Conservation (phyloP, 1,139 yeast genomes). For the Barnettozyma hawaiiensis region DNA sequence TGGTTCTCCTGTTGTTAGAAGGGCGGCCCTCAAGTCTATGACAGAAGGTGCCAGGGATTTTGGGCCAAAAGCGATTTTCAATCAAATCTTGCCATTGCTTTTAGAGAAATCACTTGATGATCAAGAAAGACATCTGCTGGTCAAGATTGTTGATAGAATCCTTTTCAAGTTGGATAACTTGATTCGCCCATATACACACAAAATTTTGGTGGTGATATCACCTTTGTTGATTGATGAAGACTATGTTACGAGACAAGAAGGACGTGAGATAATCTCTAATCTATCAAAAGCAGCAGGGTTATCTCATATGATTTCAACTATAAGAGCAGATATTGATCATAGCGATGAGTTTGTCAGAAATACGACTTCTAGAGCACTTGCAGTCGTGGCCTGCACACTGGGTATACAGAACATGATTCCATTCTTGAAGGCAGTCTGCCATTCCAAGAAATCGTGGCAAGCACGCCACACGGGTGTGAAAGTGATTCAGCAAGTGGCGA, state of each 20-base stretch:
- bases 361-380: conserved; percentile 72
- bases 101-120: conserved; percentile 72
- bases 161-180: conserved; percentile 58
- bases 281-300: conserved; percentile 80
- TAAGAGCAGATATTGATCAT: conserved; percentile 80
- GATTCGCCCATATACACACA: conserved; percentile 69
- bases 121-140: conserved; percentile 76
- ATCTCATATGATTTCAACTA: conserved; percentile 65
- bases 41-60: conserved; percentile 58
- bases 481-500: conserved; percentile 70
- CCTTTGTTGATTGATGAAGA: conserved; percentile 84
- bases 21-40: conserved; percentile 62
- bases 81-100: conserved; percentile 65
- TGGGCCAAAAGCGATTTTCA: conserved; percentile 68
- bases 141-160: conserved; percentile 69
- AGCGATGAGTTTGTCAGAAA: conserved; percentile 79
- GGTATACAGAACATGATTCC: conserved; percentile 74
- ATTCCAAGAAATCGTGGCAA: conserved; percentile 74
- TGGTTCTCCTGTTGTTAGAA: conserved; percentile 65
- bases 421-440: conserved; percentile 75
- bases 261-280: conserved; percentile 71
- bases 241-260: conserved; percentile 64
- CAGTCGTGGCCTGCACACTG: conserved; percentile 76
- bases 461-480: conserved; percentile 86
- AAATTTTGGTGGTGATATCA: conserved; percentile 66